These are phyloP conservation scores for Sarcomyxa edulis DNA, from an alignment of 768 basidiomycete genomes.

Conservation along the genomic window DNA sequence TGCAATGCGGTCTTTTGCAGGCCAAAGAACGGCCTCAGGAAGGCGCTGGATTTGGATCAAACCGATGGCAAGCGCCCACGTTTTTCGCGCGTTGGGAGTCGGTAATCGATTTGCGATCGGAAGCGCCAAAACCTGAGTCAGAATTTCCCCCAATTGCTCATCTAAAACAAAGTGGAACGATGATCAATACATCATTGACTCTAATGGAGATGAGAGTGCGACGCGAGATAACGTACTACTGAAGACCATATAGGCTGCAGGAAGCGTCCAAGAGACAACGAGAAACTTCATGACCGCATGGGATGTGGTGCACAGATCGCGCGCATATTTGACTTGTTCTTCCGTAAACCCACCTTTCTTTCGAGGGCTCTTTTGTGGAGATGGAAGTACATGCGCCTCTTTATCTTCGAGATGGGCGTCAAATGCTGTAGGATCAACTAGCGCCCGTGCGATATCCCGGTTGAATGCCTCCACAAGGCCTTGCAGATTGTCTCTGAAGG, in stretches of 20 bases:
- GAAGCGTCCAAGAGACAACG: slow-evolving; percentile 51
- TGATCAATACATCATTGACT: too few species aligned
- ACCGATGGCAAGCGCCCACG: slow-evolving; percentile 73
- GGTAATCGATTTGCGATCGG: slow-evolving; percentile 66
- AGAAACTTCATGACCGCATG: slow-evolving; percentile 70
- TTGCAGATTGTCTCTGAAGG: slow-evolving; percentile 49
- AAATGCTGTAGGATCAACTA: slow-evolving; percentile 48
- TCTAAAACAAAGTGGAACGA: slow-evolving; percentile 32
- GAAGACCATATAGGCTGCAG: slow-evolving; percentile 56
- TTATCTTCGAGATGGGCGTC: slow-evolving; percentile 20
- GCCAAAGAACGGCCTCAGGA: slow-evolving; percentile 52
- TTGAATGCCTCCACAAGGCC: slow-evolving; percentile 54
- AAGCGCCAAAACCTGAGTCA: slow-evolving; percentile 65
- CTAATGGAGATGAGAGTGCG: slow-evolving; percentile 9
- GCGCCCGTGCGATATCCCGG: slow-evolving; percentile 62
- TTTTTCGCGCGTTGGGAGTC: slow-evolving; percentile 84
- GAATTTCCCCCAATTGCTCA: slow-evolving; percentile 49
- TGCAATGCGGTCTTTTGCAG: slow-evolving; percentile 62
- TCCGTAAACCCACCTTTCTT: slow-evolving; percentile 65
- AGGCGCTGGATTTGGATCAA: slow-evolving; percentile 68
- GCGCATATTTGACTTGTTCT: slow-evolving; percentile 72
- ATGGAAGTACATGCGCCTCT: slow-evolving; percentile 43
- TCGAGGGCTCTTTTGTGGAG: slow-evolving; percentile 61
- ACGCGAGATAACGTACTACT: slow-evolving; percentile 37
- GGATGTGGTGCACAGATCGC: slow-evolving; percentile 71